Conservation (phyloP, 2,329 filamentous ascomycete genomes). For the Penicillium glabrum region DNA sequence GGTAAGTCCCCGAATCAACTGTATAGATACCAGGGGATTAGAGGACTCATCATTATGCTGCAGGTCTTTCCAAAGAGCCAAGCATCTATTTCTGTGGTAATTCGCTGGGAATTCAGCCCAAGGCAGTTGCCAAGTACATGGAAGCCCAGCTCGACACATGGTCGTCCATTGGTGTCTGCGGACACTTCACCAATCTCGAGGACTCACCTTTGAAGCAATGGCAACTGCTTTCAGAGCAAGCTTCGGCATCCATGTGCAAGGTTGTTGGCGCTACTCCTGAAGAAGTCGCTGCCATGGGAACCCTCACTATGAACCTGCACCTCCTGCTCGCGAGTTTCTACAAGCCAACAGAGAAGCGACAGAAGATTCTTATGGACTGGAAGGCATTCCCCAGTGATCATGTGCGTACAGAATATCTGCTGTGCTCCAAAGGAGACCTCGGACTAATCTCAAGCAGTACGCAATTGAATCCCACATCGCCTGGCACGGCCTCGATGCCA, state of each 20-base stretch:
- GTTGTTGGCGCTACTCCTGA: conserved; percentile 69
- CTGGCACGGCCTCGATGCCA: conserved; percentile 66
- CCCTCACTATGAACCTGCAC: conserved; percentile 77
- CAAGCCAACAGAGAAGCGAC: conserved; percentile 60
- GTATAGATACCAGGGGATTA: neutral
- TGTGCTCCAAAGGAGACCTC: neutral
- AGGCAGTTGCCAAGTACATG: conserved; percentile 63
- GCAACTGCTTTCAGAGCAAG: conserved; percentile 75
- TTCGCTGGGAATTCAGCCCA: conserved; percentile 81
- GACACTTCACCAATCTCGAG: conserved; percentile 71
- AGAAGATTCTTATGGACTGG: conserved; percentile 81
- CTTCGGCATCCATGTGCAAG: conserved; percentile 66
- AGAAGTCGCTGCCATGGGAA: conserved; percentile 86
- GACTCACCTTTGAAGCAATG: conserved; percentile 69
- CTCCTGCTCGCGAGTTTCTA: conserved; percentile 81
- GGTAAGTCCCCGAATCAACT: conserved; percentile 17
- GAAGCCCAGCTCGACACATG: conserved; percentile 76
- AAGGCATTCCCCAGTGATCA: conserved; percentile 87
- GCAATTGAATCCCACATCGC: conserved; percentile 77
- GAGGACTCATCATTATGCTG: conserved; percentile 1
- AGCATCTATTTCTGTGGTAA: conserved; percentile 83
- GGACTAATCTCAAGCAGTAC: conserved; percentile 53
- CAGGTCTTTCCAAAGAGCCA: conserved; percentile 37
- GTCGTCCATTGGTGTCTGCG: conserved; percentile 77
- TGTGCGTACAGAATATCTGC: conserved; percentile 43